Evolutionary conservation across 169 alveolate genomes (phyloP).

Genomic region (Babesia gibsoni): DNA sequence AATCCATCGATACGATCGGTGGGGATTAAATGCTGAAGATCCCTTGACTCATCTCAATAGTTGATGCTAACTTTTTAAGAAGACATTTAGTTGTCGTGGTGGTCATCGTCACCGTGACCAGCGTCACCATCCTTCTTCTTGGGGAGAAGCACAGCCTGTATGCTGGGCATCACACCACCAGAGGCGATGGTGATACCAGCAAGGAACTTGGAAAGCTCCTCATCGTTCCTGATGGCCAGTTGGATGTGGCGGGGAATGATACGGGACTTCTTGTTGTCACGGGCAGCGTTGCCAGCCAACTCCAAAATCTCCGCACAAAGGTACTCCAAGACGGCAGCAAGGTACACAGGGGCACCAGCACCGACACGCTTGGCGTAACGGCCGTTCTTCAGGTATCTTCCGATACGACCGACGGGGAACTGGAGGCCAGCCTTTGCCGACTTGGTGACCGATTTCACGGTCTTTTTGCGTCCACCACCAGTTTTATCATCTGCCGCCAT

Average conservation of each 20-base stretch:
- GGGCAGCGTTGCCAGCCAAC: slow-evolving; percentile 98
- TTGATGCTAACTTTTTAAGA: slow-evolving; percentile 9
- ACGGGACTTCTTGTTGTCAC: slow-evolving; percentile 96
- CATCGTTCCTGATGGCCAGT: slow-evolving; percentile 97
- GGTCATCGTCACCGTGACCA: slow-evolving; percentile 2
- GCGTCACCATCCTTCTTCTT: slow-evolving; percentile 73
- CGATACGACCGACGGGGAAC: slow-evolving; percentile 99
- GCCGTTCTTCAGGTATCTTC: slow-evolving; percentile 95
- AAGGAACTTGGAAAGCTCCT: slow-evolving; percentile 95
- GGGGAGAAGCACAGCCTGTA: slow-evolving; percentile 94
- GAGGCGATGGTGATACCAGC: slow-evolving; percentile 96
- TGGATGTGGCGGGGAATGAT: slow-evolving; percentile 98
- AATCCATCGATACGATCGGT: slow-evolving; percentile 19
- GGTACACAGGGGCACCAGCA: slow-evolving; percentile 98
- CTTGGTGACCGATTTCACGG: slow-evolving; percentile 88
- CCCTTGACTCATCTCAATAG: slow-evolving; percentile 30
- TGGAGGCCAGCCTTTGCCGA: slow-evolving; percentile 98
- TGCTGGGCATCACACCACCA: slow-evolving; percentile 98
- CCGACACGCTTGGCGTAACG: slow-evolving; percentile 98
- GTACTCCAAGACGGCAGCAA: slow-evolving; percentile 98
- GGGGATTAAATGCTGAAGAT: slow-evolving; percentile 21
- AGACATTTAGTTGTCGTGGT: slow-evolving; percentile 16
- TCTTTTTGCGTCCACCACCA: slow-evolving; percentile 83
- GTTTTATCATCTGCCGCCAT: slow-evolving; percentile 63
- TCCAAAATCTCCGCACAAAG: slow-evolving; percentile 97